Evolutionary conservation across 768 basidiomycete species (phyloP).

Genomic region (Kwoniella bestiolae): DNA sequence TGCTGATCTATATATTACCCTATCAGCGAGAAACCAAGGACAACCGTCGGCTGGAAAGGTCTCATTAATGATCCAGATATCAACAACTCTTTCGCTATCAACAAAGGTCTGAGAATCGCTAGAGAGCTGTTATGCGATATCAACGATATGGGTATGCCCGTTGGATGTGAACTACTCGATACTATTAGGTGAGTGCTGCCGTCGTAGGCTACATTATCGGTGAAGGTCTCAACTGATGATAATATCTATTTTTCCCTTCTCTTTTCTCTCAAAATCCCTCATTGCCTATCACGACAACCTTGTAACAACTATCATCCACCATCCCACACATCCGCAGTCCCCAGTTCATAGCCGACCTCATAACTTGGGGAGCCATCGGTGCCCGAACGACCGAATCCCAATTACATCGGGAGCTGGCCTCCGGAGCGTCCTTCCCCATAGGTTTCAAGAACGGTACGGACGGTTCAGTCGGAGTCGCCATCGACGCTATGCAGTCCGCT

Average conservation of each 20-base stretch:
- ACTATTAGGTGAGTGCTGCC: conserved; percentile 57
- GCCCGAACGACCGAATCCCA: conserved; percentile 97
- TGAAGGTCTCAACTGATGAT: background rate
- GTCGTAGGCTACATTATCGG: background rate
- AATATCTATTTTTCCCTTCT: too few species aligned
- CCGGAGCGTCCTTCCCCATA: conserved; percentile 95
- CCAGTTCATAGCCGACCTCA: conserved; percentile 92
- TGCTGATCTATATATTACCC: background rate
- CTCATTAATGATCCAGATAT: conserved; percentile 82
- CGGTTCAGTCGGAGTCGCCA: conserved; percentile 81
- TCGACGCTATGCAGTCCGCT: conserved; percentile 93
- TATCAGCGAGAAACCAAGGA: conserved; percentile 79
- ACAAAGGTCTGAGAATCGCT: conserved; percentile 89
- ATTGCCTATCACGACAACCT: too few species aligned
- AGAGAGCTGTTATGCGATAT: conserved; percentile 89
- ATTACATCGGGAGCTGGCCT: conserved; percentile 93
- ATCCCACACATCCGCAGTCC: conserved; percentile 61
- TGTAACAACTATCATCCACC: background rate
- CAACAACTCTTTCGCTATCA: conserved; percentile 92
- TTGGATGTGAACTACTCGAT: conserved; percentile 92
- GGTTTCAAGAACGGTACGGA: conserved; percentile 98
- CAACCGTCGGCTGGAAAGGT: conserved; percentile 95
- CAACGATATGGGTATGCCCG: conserved; percentile 84
- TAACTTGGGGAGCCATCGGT: conserved; percentile 96
- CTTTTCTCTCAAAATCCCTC: too few species aligned